These are phyloP conservation scores for Phytophthora sojae DNA, from an alignment of 352 stramenopile genomes.

Conservation along the genomic window DNA sequence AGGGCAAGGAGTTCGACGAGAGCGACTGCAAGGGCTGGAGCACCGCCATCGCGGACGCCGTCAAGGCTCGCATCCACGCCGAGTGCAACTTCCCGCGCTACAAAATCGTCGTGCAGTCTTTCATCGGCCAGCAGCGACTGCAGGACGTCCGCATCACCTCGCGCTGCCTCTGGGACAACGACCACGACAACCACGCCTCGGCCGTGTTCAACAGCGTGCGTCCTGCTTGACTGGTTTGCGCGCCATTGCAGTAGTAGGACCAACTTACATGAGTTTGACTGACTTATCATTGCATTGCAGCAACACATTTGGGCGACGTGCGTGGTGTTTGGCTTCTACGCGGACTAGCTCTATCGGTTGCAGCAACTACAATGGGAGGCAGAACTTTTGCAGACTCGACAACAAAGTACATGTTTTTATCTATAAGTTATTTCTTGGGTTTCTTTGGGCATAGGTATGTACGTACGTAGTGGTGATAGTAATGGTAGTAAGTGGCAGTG, in stretches of 20 bases:
- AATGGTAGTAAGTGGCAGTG: constrained; percentile 26
- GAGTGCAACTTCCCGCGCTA: constrained; percentile 89
- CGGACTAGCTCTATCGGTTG: constrained; percentile 62
- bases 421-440: constrained; percentile 67
- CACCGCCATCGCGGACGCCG: constrained; percentile 66
- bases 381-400: constrained; percentile 3
- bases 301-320: constrained; percentile 91
- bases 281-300: constrained; percentile 32
- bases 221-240: background rate
- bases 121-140: constrained; percentile 93
- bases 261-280: background rate
- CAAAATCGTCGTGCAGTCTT: constrained; percentile 95
- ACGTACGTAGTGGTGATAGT: constrained; percentile 34
- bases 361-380: background rate
- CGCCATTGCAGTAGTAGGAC: too few relatives aligned
- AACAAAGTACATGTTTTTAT: constrained; percentile 47
- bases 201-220: constrained; percentile 89
- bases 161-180: constrained; percentile 94
- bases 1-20: constrained; percentile 82
- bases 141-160: constrained; percentile 94
- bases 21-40: constrained; percentile 74
- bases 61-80: constrained; percentile 66
- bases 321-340: constrained; percentile 92
- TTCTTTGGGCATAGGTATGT: constrained; percentile 26
- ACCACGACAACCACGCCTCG: constrained; percentile 94